These are phyloP conservation scores for Leccinellum rugosiceps DNA, from an alignment of 768 basidiomycete genomes.

Conservation along the genomic window DNA sequence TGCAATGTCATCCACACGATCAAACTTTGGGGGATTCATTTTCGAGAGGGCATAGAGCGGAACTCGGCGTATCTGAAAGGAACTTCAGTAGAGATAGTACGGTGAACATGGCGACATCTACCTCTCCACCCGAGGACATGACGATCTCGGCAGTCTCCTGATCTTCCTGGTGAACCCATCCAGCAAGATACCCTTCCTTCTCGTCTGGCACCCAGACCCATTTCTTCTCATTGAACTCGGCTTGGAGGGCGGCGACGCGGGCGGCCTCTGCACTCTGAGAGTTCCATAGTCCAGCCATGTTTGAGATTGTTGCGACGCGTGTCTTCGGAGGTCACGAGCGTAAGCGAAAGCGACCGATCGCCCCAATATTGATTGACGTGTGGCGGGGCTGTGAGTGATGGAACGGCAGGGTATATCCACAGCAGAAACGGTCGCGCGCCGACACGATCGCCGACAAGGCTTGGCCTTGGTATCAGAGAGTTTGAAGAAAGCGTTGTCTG, in stretches of 20 bases:
- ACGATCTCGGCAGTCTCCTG: constrained; percentile 81
- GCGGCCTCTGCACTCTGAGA: constrained; percentile 70
- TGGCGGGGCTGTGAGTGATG: neutral
- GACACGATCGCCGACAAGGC: neutral
- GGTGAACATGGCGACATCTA: constrained; percentile 29
- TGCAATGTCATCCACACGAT: constrained; percentile 96
- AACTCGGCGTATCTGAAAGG: constrained; percentile 55
- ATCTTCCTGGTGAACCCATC: constrained; percentile 89
- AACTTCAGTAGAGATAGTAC: constrained; percentile 6
- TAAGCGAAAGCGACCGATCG: neutral
- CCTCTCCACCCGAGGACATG: constrained; percentile 82
- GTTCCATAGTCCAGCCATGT: constrained; percentile 48
- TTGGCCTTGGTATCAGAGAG: neutral
- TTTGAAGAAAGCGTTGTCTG: neutral
- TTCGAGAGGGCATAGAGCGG: constrained; percentile 83
- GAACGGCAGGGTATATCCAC: constrained; percentile 3
- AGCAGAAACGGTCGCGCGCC: neutral
- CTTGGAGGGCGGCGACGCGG: constrained; percentile 82
- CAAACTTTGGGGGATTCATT: constrained; percentile 99
- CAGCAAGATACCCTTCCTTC: constrained; percentile 89
- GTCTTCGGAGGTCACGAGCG: neutral
- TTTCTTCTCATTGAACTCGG: constrained; percentile 96
- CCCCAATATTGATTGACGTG: neutral
- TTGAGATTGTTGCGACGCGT: constrained; percentile 2
- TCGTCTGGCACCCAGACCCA: constrained; percentile 98